Percentiles rank a stretch among this genome's conserved stretches.
Evolutionary conservation across 495 filamentous ascomycete species (phyloP).

Genomic region (Trichoderma asperelloides): DNA sequence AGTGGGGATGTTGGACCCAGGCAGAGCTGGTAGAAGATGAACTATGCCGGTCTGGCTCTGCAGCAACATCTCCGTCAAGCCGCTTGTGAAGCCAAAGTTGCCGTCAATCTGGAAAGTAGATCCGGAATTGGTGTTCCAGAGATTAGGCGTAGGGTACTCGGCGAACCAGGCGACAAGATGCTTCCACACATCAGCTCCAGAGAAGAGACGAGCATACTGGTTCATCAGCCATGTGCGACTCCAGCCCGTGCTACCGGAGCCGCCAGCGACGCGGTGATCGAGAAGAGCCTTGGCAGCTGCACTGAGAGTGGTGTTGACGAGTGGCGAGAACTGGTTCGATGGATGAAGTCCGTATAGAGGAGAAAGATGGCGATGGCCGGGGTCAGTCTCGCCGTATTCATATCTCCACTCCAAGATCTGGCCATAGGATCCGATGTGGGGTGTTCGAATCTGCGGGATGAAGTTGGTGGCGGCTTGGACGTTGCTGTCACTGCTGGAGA

Average conservation of each 20-base stretch:
- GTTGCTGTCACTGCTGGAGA: slow-evolving; percentile 11
- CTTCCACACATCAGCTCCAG: slow-evolving; percentile 21
- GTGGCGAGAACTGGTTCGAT: background rate
- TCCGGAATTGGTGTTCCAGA: background rate
- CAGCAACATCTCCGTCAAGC: slow-evolving; percentile 42
- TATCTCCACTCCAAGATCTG: slow-evolving; percentile 41
- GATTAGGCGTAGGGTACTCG: background rate
- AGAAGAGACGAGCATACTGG: slow-evolving; percentile 27
- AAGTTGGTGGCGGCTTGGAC: slow-evolving; percentile 16
- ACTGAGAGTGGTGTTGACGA: slow-evolving; percentile 11
- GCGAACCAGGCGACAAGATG: slow-evolving; percentile 12
- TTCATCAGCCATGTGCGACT: slow-evolving; percentile 41
- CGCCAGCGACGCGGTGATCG: slow-evolving; percentile 28
- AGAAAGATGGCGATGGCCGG: slow-evolving; percentile 40
- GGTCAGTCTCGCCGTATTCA: slow-evolving; percentile 39
- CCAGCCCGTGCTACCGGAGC: slow-evolving; percentile 42
- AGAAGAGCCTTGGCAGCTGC: slow-evolving; percentile 30
- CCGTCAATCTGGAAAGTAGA: slow-evolving; percentile 37
- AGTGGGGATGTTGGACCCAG: slow-evolving; percentile 20
- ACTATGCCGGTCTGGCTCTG: slow-evolving; percentile 39
- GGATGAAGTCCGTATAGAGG: slow-evolving; percentile 37
- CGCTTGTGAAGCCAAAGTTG: slow-evolving; percentile 42
- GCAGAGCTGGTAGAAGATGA: slow-evolving; percentile 36
- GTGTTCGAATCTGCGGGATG: slow-evolving; percentile 16
- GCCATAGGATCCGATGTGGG: slow-evolving; percentile 26